phyloP scores from a whole-genome alignment of 2,329 filamentous ascomycete genomes.

The Exserohilum rostratum region DNA sequence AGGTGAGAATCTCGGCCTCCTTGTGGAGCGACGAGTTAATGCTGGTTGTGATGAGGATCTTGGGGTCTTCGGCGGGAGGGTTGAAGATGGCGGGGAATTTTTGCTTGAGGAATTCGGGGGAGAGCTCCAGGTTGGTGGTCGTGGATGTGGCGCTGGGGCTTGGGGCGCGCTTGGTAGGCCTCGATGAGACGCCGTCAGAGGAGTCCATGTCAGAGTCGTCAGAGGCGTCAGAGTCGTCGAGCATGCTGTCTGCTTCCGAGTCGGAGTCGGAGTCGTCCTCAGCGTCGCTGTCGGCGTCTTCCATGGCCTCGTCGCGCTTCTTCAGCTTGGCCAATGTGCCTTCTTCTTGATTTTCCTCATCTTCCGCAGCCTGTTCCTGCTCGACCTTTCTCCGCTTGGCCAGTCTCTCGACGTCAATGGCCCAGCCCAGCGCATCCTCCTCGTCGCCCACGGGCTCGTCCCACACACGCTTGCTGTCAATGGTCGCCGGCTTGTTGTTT shows the following conservation, averaged over 20 bases:
- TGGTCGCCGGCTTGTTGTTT: constrained; percentile 70
- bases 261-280: constrained; percentile 28
- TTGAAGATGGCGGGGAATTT: constrained; percentile 66
- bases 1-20: constrained; percentile 77
- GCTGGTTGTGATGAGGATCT: constrained; percentile 90
- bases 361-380: constrained; percentile 34
- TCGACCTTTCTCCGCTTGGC: constrained; percentile 53
- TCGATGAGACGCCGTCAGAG: constrained; percentile 55
- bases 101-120: constrained; percentile 64
- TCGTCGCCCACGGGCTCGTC: constrained; percentile 63
- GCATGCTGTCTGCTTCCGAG: constrained; percentile 72
- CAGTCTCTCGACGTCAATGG: constrained; percentile 54
- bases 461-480: constrained; percentile 69
- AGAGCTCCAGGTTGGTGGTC: constrained; percentile 64
- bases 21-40: constrained; percentile 87
- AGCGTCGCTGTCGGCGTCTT: constrained; percentile 1
- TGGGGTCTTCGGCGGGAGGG: constrained; percentile 65
- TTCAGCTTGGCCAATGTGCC: constrained; percentile 42
- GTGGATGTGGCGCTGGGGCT: constrained; percentile 61
- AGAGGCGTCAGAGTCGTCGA: constrained; percentile 63
- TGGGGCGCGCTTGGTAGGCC: constrained; percentile 57
- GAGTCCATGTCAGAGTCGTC: constrained; percentile 55
- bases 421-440: constrained; percentile 52
- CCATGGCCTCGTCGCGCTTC: constrained; percentile 33
- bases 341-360: constrained; percentile 35